Evolutionary conservation across 2,329 filamentous ascomycete genomes (phyloP).

Genomic region (Paecilomyces fulvus): DNA sequence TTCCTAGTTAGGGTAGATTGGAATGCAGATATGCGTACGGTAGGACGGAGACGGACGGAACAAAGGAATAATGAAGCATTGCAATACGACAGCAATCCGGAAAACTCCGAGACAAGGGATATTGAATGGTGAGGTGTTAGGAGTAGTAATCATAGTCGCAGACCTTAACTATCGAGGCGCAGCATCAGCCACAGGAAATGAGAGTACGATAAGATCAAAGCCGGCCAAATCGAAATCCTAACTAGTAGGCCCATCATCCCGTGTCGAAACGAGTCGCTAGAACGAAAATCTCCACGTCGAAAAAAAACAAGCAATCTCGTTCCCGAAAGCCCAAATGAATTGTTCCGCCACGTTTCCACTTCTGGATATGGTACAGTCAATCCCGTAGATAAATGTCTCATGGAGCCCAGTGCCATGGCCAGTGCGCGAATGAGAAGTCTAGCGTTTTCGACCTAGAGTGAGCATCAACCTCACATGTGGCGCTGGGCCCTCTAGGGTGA

Average conservation of each 20-base stretch:
- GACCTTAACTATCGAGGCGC: not conserved
- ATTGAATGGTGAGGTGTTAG: not conserved
- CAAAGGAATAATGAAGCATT: not conserved
- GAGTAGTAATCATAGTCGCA: not conserved
- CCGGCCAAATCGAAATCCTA: not conserved
- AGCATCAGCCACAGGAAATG: not conserved
- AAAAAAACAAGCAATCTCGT: not conserved
- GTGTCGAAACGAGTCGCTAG: not conserved
- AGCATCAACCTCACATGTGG: not conserved
- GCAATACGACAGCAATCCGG: not conserved
- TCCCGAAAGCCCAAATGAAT: not conserved
- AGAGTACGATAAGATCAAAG: not conserved
- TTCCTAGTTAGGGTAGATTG: not conserved
- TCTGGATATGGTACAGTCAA: not conserved
- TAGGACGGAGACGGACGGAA: not conserved
- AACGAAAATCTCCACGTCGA: not conserved
- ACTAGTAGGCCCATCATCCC: not conserved
- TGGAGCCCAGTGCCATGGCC: not conserved
- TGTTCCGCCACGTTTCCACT: not conserved
- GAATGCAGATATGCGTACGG: not conserved
- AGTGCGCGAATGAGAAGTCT: not conserved
- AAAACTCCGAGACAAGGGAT: not conserved
- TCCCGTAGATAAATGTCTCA: not conserved
- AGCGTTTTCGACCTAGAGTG: not conserved
- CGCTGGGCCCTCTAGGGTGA: not conserved